Base-by-base conservation (phyloP, 441 rosid genomes). In the Heliophila coronopifolia region DNA sequence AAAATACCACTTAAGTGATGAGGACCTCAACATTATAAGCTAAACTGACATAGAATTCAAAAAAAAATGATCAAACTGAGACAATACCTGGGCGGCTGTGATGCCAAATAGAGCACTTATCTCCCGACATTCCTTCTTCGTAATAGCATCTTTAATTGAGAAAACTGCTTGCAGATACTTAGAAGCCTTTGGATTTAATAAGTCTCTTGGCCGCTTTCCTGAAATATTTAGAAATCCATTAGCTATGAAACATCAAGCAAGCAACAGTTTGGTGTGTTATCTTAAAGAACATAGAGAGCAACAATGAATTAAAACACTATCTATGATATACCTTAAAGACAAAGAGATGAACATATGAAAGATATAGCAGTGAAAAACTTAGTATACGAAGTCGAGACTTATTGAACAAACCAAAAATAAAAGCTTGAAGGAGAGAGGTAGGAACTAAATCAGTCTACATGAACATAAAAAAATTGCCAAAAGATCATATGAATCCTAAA, bases 181-280 rank as follows among this genome's bases (percentile, higher is more conserved):
- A 49, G 83, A 80, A 34, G 96, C 99, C 73, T 89, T 93, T 9
- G 96, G 94, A 63, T 82, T 89, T 54, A 93, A 65, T 73, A 93
- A 80, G 75, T 93, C 97, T 67, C 99, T 83, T 10, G 97, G 99
- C 49, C 96, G 86, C 77, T 93, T 93, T 41, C 99, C 97, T 93
- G 79, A 40, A 67, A 56, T 50, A 51, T 69, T 24, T 18, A 55
- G 17, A 61, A 34, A 12, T 11, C 11, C 57, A 54, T 67, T 22
- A 54, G 39, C 47, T 30, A 61, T 17, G 20, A 36, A 34, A 42
- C 45, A 53, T 27, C 31, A 65, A 58, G 30, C 47, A 63, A 66
- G 32, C 10, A 63, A 16, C 44, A 56, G 3, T 44, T 50, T 12
- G 50, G 13, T 34, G 61, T 40, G 30, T 15, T 16, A 13, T 48